Evolutionary conservation across 2,329 filamentous ascomycete genomes (phyloP).

Genomic region (Penicillium carneum): DNA sequence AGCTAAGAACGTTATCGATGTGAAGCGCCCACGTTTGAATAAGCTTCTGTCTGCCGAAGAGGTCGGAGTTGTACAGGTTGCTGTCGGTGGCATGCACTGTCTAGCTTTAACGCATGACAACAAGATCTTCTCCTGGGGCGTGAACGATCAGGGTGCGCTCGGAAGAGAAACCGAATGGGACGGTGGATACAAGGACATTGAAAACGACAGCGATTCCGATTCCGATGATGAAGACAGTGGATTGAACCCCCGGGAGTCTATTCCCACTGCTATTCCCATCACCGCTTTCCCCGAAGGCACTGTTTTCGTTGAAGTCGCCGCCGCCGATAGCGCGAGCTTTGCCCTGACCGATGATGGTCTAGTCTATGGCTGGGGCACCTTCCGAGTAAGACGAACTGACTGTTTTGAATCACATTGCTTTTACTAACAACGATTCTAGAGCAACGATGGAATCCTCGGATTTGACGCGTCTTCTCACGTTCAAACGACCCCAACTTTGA

Average conservation of each 20-base stretch:
- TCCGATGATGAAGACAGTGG: conserved; percentile 63
- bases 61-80: conserved; percentile 75
- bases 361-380: conserved; percentile 70
- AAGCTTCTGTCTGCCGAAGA: conserved; percentile 62
- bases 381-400: conserved; percentile 57
- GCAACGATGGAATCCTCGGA: conserved; percentile 69
- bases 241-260: conserved; percentile 64
- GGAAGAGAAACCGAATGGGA: conserved; percentile 76
- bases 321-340: conserved; percentile 67
- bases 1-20: conserved; percentile 71
- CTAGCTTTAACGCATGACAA: conserved; percentile 79
- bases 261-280: conserved; percentile 59
- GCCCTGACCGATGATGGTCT: conserved; percentile 66
- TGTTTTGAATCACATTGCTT: background rate
- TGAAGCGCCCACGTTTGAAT: conserved; percentile 77
- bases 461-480: conserved; percentile 59
- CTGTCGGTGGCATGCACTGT: conserved; percentile 82
- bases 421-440: conserved; percentile 47
- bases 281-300: conserved; percentile 61
- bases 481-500: conserved; percentile 55
- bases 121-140: conserved; percentile 84
- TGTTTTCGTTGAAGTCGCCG: conserved; percentile 64
- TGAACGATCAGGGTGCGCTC: conserved; percentile 83
- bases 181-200: conserved; percentile 65
- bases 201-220: conserved; percentile 51